Conservation (phyloP, 2,329 filamentous ascomycete species). For the Davidsoniella neocaledoniae region DNA sequence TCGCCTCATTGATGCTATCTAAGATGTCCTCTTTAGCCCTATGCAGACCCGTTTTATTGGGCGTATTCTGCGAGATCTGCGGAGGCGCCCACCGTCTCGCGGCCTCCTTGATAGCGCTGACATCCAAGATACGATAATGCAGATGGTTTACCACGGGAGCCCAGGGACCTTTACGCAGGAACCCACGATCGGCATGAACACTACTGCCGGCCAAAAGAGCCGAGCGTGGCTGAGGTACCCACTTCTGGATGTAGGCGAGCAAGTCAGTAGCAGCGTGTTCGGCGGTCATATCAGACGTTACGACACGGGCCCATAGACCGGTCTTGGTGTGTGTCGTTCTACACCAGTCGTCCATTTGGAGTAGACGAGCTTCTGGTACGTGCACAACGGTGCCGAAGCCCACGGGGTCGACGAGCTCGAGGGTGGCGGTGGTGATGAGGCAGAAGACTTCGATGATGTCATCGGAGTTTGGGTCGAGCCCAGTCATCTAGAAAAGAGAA, state of each 20-base stretch:
- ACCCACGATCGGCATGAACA: constrained; percentile 76
- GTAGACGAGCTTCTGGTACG: constrained; percentile 51
- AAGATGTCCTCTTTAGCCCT: constrained; percentile 78
- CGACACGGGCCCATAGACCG: constrained; percentile 54
- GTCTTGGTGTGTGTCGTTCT: constrained; percentile 58
- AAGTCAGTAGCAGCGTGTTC: constrained; percentile 64
- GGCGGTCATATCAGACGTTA: constrained; percentile 30
- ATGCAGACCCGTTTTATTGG: constrained; percentile 60
- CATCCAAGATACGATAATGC: constrained; percentile 81
- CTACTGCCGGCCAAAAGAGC: constrained; percentile 82
- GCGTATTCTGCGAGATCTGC: constrained; percentile 43
- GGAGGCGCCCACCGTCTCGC: constrained; percentile 59
- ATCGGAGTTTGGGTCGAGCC: constrained; percentile 53
- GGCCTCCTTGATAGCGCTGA: constrained; percentile 85
- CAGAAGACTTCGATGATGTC: constrained; percentile 85
- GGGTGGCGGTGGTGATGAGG: constrained; percentile 67
- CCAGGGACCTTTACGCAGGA: constrained; percentile 62
- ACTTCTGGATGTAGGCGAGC: constrained; percentile 58
- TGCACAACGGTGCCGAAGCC: constrained; percentile 74
- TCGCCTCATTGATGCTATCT: constrained; percentile 86
- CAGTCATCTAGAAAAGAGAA: constrained; percentile 55
- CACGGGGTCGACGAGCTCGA: constrained; percentile 55
- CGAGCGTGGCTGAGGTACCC: constrained; percentile 47
- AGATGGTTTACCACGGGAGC: constrained; percentile 55
- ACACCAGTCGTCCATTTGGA: constrained; percentile 81